Evolutionary conservation across 805 yeast genomes (phyloP).

Genomic region (Starmera quercuum): DNA sequence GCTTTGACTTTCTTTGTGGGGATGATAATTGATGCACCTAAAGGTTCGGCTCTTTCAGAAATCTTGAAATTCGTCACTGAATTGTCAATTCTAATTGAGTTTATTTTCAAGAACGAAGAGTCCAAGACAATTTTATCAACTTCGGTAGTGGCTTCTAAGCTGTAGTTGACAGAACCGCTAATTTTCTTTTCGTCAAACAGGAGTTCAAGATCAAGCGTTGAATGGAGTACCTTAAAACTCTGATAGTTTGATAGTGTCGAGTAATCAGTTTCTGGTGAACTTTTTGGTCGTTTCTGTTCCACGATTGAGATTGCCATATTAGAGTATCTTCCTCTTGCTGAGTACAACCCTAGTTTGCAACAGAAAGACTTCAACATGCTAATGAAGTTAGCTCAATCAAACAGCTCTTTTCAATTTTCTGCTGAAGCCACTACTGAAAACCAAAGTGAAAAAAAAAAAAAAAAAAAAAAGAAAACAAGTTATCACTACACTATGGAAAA

Average conservation of each 20-base stretch:
- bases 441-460: too few relatives aligned
- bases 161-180: constrained; percentile 46
- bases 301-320: constrained; percentile 18
- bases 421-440: too few relatives aligned
- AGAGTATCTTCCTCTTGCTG: background rate
- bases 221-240: constrained; percentile 40
- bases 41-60: constrained; percentile 38
- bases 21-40: constrained; percentile 51
- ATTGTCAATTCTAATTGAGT: constrained; percentile 36
- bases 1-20: constrained; percentile 8
- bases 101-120: constrained; percentile 52
- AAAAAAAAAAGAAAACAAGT: too few relatives aligned
- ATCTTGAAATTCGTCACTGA: constrained; percentile 22
- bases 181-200: constrained; percentile 46
- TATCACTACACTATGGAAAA: too few relatives aligned
- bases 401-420: too few relatives aligned
- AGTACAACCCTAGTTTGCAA: too few relatives aligned
- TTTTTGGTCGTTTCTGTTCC: constrained; percentile 22
- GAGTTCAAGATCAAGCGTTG: constrained; percentile 46
- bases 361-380: too few relatives aligned
- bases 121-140: constrained; percentile 48
- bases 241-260: constrained; percentile 73
- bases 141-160: constrained; percentile 27
- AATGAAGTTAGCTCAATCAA: too few relatives aligned
- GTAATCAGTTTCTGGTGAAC: constrained; percentile 53